A percentile compares a stretch with the other conserved stretches of the same genome.
These are phyloP conservation scores for Penicillium occitanis DNA, from an alignment of 2,329 filamentous ascomycete genomes.

Conservation along the genomic window DNA sequence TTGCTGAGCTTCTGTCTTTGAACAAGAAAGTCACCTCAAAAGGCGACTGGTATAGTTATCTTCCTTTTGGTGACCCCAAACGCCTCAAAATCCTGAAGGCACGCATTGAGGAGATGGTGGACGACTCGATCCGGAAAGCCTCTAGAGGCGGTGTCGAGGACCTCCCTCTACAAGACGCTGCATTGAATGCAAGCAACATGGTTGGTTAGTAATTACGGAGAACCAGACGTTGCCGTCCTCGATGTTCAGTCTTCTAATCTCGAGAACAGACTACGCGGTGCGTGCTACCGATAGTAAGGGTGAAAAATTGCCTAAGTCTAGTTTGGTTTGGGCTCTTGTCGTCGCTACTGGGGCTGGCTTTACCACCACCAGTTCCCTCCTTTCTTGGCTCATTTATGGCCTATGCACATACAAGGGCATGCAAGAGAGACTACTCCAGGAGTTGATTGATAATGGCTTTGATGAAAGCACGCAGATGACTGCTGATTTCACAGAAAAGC, in stretches of 20 bases:
- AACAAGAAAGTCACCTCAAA: constrained; percentile 60
- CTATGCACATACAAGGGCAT: constrained; percentile 55
- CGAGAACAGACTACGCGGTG: constrained; percentile 28
- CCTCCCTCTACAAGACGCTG: constrained; percentile 45
- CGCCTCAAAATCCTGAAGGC: not conserved
- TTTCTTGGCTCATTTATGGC: constrained; percentile 60
- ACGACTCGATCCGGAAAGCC: too few relatives aligned
- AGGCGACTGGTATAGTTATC: constrained; percentile 56
- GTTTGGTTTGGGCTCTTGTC: constrained; percentile 27
- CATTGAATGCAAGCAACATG: constrained; percentile 40
- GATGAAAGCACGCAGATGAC: constrained; percentile 48
- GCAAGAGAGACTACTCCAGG: constrained; percentile 59
- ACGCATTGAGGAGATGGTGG: constrained; percentile 9
- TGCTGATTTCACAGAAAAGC: constrained; percentile 42
- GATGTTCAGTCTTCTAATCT: too few relatives aligned
- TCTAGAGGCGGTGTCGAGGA: constrained; percentile 30
- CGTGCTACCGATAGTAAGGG: constrained; percentile 9
- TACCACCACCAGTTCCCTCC: constrained; percentile 59
- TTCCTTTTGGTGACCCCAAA: constrained; percentile 57
- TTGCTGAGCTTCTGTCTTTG: constrained; percentile 54
- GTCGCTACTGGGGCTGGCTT: constrained; percentile 60
- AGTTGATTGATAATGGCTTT: constrained; percentile 54
- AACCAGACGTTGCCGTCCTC: too few relatives aligned
- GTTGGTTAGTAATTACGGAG: constrained; percentile 42
- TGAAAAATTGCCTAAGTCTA: not conserved